These are phyloP conservation scores for Komagataella pseudopastoris DNA, from an alignment of 805 yeast species.

Conservation along the genomic window DNA sequence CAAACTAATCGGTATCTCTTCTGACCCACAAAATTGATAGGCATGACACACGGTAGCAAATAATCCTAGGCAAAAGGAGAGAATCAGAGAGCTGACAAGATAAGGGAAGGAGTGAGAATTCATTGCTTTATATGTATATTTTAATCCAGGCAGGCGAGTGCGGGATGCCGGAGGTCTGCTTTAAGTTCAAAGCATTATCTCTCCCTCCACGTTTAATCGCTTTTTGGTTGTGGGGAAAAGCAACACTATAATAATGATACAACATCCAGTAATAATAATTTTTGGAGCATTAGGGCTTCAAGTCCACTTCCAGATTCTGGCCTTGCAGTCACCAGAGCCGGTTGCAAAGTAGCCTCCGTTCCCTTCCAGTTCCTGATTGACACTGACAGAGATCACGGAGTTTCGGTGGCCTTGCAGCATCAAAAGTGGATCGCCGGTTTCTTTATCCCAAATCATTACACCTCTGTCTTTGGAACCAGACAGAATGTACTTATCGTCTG, in stretches of 20 bases:
- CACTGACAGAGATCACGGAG: slow-evolving; percentile 90
- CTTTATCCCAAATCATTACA: slow-evolving; percentile 92
- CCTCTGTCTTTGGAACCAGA: slow-evolving; percentile 97
- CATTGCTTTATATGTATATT: not conserved
- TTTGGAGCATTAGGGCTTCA: not conserved
- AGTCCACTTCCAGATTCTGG: slow-evolving; percentile 87
- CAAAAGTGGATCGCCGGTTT: slow-evolving; percentile 79
- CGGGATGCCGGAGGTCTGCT: not conserved
- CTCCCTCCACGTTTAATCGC: not conserved
- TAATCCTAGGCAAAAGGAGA: not conserved
- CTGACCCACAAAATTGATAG: not conserved
- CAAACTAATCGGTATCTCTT: not conserved
- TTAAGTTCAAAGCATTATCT: not conserved
- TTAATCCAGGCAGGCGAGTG: not conserved
- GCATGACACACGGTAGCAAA: not conserved
- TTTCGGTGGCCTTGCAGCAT: slow-evolving; percentile 96
- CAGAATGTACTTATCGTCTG: slow-evolving; percentile 79
- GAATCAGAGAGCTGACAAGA: not conserved
- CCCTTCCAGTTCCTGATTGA: slow-evolving; percentile 57
- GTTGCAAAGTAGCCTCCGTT: slow-evolving; percentile 86
- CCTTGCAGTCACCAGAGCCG: slow-evolving; percentile 95
- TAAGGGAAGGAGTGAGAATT: not conserved
- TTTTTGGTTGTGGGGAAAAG: not conserved
- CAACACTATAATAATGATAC: not conserved
- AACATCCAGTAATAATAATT: not conserved